phyloP scores from a whole-genome alignment of 2,329 filamentous ascomycete genomes.

The Elsinoe necatrix region DNA sequence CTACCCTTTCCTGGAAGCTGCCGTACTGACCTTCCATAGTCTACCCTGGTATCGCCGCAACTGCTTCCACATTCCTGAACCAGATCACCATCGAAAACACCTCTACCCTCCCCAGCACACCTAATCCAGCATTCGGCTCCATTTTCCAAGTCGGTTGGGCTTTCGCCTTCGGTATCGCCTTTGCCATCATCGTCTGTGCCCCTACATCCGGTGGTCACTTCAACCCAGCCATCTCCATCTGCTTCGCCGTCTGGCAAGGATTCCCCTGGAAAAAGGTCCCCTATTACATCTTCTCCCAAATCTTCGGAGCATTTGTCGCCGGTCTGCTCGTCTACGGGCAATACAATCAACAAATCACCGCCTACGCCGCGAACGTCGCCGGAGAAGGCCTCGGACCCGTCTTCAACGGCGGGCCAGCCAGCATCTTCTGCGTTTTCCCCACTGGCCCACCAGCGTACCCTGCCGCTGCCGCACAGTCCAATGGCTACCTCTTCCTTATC shows the following conservation, averaged over 20 bases:
- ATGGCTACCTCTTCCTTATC: constrained; percentile 50
- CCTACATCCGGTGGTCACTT: constrained; percentile 43
- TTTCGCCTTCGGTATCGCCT: constrained; percentile 50
- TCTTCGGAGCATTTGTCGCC: constrained; percentile 50
- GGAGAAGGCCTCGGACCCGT: constrained; percentile 34
- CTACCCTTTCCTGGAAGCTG: constrained; percentile 16
- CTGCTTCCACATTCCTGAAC: constrained; percentile 44
- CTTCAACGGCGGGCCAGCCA: constrained; percentile 44
- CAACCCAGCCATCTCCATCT: constrained; percentile 31
- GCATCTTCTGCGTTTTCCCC: constrained; percentile 46
- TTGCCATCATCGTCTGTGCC: constrained; percentile 51
- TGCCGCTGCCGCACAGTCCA: constrained; percentile 41
- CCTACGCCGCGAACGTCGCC: constrained; percentile 33
- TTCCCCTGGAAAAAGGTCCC: constrained; percentile 50
- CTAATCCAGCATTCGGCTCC: constrained; percentile 39
- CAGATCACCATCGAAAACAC: constrained; percentile 12
- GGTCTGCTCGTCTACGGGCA: constrained; percentile 48
- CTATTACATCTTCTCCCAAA: constrained; percentile 49
- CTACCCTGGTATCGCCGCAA: constrained; percentile 45
- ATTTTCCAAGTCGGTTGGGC: constrained; percentile 49
- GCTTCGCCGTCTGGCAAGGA: constrained; percentile 44
- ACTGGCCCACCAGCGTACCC: constrained; percentile 26
- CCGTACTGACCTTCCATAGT: constrained; percentile 21
- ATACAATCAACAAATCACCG: constrained; percentile 46
- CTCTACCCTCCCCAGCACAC: constrained; percentile 20